phyloP scores from a whole-genome alignment of 768 basidiomycete genomes.

The Neoboletus magnificus region DNA sequence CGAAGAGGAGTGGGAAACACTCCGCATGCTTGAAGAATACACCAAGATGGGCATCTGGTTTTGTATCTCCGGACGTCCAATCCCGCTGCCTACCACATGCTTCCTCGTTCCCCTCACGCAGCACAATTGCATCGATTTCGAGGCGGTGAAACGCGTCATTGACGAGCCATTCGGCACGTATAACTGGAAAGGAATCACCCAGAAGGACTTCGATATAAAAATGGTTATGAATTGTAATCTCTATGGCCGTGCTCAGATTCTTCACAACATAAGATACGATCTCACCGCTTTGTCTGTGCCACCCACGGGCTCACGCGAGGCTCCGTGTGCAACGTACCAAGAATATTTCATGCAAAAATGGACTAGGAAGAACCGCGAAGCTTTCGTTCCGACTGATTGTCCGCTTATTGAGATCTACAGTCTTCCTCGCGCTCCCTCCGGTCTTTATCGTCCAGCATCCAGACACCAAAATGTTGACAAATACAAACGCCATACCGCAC shows the following conservation, averaged over 20 bases:
- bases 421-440: constrained; percentile 41
- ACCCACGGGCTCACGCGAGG: constrained; percentile 47
- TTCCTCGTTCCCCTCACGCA: constrained; percentile 65
- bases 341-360: constrained; percentile 60
- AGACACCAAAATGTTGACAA: constrained; percentile 27
- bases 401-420: constrained; percentile 56
- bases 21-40: constrained; percentile 59
- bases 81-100: constrained; percentile 49
- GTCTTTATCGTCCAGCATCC: constrained; percentile 36
- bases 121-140: constrained; percentile 53
- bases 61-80: constrained; percentile 57
- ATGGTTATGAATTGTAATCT: constrained; percentile 56
- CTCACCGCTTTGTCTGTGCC: constrained; percentile 63
- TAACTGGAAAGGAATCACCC: constrained; percentile 55
- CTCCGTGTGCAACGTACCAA: constrained; percentile 46
- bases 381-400: constrained; percentile 51
- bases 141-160: constrained; percentile 49
- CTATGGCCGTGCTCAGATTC: constrained; percentile 51
- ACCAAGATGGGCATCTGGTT: constrained; percentile 61
- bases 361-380: constrained; percentile 43
- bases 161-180: constrained; percentile 45
- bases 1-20: constrained; percentile 44
- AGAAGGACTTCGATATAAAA: constrained; percentile 46
- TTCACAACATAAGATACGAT: constrained; percentile 60
- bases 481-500: constrained; percentile 20